phyloP scores from a whole-genome alignment of 352 stramenopile species.

The Globisporangium nagaii region DNA sequence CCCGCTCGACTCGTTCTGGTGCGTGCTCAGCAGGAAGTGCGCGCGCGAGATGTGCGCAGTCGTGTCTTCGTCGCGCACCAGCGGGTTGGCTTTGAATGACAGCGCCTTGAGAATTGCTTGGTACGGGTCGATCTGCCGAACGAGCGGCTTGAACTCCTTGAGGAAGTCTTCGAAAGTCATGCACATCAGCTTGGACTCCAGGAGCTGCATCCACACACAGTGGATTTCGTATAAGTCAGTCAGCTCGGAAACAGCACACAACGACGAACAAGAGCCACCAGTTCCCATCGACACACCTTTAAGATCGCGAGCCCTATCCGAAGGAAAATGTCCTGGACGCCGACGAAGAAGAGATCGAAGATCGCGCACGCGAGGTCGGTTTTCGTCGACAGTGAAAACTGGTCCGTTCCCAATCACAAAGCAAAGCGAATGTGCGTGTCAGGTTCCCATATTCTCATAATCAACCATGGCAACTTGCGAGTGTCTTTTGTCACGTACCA shows the following conservation, averaged over 20 bases:
- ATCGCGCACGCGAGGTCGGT: slow-evolving; percentile 74
- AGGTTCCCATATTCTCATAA: too few relatives aligned
- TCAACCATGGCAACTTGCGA: neutral
- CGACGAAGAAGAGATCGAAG: slow-evolving; percentile 83
- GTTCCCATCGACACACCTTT: slow-evolving; percentile 25
- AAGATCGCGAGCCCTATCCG: slow-evolving; percentile 73
- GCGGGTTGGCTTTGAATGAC: slow-evolving; percentile 38
- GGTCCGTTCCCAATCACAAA: neutral
- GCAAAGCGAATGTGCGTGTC: too few relatives aligned
- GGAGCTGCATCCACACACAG: slow-evolving; percentile 18
- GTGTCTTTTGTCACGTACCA: slow-evolving; percentile 27
- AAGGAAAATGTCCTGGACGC: slow-evolving; percentile 76
- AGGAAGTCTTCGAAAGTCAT: slow-evolving; percentile 84
- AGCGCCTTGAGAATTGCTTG: slow-evolving; percentile 65
- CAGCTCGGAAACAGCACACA: neutral
- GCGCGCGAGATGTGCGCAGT: slow-evolving; percentile 44
- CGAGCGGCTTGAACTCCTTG: slow-evolving; percentile 73
- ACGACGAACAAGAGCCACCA: neutral
- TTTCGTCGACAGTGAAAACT: slow-evolving; percentile 84
- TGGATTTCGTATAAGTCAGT: too few relatives aligned
- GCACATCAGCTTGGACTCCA: slow-evolving; percentile 78
- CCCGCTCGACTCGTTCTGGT: slow-evolving; percentile 21
- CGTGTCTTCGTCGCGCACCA: slow-evolving; percentile 46
- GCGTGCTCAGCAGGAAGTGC: slow-evolving; percentile 35
- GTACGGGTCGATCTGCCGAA: slow-evolving; percentile 72